A percentile compares a stretch with the other conserved stretches of the same genome.
Conservation (phyloP, 1,139 yeast species). For the Hemisphaericaspora lyxosophila region DNA sequence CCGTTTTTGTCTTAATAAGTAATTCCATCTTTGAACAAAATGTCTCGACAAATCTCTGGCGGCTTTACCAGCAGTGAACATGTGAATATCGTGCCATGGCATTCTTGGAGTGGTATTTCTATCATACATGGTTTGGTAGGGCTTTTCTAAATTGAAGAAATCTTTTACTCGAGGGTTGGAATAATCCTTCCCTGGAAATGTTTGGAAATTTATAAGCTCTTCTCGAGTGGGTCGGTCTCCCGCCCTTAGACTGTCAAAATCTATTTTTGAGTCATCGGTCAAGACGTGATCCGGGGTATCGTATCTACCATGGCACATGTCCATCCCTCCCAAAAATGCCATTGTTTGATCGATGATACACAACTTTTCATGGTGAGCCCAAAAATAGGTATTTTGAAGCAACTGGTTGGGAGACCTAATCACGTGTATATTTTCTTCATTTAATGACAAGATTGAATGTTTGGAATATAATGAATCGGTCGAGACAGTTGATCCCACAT, state of each 20-base stretch:
- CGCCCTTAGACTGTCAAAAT: slow-evolving; percentile 35
- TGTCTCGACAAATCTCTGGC: slow-evolving; percentile 93
- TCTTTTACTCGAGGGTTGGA: slow-evolving; percentile 94
- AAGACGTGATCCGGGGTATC: slow-evolving; percentile 96
- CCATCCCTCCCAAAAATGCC: slow-evolving; percentile 94
- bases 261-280: slow-evolving; percentile 63
- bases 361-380: slow-evolving; percentile 99
- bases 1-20: slow-evolving; percentile 83
- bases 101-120: slow-evolving; percentile 79
- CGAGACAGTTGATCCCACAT: slow-evolving; percentile 89
- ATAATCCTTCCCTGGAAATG: slow-evolving; percentile 96
- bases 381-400: slow-evolving; percentile 87
- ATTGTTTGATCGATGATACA: slow-evolving; percentile 84
- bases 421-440: slow-evolving; percentile 80
- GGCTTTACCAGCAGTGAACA: slow-evolving; percentile 93
- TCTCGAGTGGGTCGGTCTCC: slow-evolving; percentile 32
- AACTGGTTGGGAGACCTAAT: slow-evolving; percentile 95
- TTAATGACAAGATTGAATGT: slow-evolving; percentile 82
- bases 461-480: slow-evolving; percentile 94
- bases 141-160: slow-evolving; percentile 75
- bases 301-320: slow-evolving; percentile 90
- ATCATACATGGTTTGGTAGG: slow-evolving; percentile 92
- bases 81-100: slow-evolving; percentile 99
- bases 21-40: slow-evolving; percentile 98
- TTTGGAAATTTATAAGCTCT: slow-evolving; percentile 53